phyloP scores from a whole-genome alignment of 768 basidiomycete species.

The Sporobolomyces roseus region DNA sequence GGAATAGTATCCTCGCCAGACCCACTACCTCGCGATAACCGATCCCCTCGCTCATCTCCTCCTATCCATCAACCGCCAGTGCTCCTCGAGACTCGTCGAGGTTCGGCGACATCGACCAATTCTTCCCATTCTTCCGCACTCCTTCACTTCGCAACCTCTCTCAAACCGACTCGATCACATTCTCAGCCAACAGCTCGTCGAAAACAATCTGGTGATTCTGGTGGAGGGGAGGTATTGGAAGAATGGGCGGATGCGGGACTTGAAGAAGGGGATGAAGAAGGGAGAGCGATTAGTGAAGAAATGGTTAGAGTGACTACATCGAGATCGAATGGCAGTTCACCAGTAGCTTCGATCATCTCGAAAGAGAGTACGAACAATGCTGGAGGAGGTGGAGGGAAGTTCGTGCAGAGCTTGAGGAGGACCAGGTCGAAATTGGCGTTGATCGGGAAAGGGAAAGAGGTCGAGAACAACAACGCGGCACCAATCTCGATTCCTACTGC shows the following conservation, averaged over 20 bases:
- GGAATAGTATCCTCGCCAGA: not conserved
- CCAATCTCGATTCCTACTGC: not conserved
- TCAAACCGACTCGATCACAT: no score
- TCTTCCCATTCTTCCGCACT: not conserved
- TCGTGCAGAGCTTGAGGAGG: conserved; percentile 23
- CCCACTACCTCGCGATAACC: no score
- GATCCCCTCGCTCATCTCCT: no score
- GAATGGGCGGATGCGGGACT: conserved; percentile 28
- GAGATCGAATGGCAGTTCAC: not conserved
- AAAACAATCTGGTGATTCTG: not conserved
- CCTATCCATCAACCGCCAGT: no score
- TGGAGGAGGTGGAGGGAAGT: conserved; percentile 3
- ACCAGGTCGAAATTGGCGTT: conserved; percentile 26
- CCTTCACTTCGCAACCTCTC: conserved; percentile 1
- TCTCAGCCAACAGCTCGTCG: not conserved
- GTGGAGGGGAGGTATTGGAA: not conserved
- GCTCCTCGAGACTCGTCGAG: no score
- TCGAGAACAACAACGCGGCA: not conserved
- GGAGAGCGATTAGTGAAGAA: conserved; percentile 1
- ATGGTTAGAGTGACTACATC: conserved; percentile 12
- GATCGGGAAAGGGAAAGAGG: conserved; percentile 19
- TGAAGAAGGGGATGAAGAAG: conserved; percentile 18
- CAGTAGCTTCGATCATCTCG: no score
- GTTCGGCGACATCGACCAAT: conserved; percentile 7
- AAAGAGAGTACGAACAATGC: not conserved